A percentile compares a stretch with the other conserved stretches of the same genome.
These are phyloP conservation scores for Pichia terricola DNA, from an alignment of 1,139 yeast genomes.

Conservation along the genomic window DNA sequence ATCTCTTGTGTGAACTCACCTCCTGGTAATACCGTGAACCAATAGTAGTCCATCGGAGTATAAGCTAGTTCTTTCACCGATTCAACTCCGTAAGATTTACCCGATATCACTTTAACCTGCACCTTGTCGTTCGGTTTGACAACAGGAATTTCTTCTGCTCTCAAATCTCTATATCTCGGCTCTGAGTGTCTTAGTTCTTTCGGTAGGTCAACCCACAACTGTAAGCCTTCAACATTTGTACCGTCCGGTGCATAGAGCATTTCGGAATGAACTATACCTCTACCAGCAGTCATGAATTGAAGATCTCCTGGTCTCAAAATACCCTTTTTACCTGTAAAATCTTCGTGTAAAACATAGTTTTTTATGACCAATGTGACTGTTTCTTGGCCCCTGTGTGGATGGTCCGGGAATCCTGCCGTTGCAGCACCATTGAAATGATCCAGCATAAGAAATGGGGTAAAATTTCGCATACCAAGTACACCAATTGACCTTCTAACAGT, in stretches of 20 bases:
- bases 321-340: slow-evolving; percentile 79
- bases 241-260: slow-evolving; percentile 64
- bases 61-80: slow-evolving; percentile 72
- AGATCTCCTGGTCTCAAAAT: slow-evolving; percentile 75
- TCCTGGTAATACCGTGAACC: slow-evolving; percentile 58
- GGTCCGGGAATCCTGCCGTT: slow-evolving; percentile 71
- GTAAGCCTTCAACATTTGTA: slow-evolving; percentile 58
- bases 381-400: slow-evolving; percentile 89
- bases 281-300: slow-evolving; percentile 94
- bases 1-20: slow-evolving; percentile 56
- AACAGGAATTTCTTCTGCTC: slow-evolving; percentile 61
- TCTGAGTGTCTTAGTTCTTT: slow-evolving; percentile 52
- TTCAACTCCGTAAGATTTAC: slow-evolving; percentile 65
- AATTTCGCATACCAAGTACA: slow-evolving; percentile 52
- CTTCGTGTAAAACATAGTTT: slow-evolving; percentile 85
- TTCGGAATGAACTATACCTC: slow-evolving; percentile 78
- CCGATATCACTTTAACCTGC: slow-evolving; percentile 65
- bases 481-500: slow-evolving; percentile 78
- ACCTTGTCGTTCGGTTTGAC: slow-evolving; percentile 61
- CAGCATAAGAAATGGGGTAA: slow-evolving; percentile 75
- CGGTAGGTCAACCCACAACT: slow-evolving; percentile 89
- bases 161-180: slow-evolving; percentile 77
- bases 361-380: slow-evolving; percentile 67
- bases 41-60: slow-evolving; percentile 75
- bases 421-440: slow-evolving; percentile 63